These are phyloP conservation scores for Penicillium sp. DNA, from an alignment of 2,329 filamentous ascomycete species.

Conservation along the genomic window DNA sequence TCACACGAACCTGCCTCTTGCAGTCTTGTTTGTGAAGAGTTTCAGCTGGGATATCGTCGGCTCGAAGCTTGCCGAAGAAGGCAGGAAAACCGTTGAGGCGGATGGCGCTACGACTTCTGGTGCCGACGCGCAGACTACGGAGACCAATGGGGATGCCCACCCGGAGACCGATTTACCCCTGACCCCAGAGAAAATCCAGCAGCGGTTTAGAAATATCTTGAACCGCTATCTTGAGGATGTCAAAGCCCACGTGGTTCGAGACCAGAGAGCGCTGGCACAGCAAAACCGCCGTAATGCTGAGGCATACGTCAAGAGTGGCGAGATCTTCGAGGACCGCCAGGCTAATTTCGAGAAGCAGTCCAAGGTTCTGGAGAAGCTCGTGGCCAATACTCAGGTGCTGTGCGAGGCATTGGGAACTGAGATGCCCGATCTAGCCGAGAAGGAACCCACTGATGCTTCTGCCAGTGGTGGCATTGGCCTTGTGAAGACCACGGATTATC, in stretches of 20 bases:
- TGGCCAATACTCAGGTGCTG: conserved; percentile 85
- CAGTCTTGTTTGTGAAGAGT: conserved; percentile 92
- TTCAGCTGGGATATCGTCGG: conserved; percentile 96
- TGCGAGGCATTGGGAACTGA: conserved; percentile 85
- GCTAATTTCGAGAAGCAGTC: conserved; percentile 91
- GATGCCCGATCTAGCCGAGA: conserved; percentile 89
- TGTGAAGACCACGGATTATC: conserved; percentile 89
- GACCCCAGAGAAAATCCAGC: conserved; percentile 71
- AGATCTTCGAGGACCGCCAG: conserved; percentile 96
- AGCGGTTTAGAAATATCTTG: conserved; percentile 82
- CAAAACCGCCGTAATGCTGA: conserved; percentile 95
- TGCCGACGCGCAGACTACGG: conserved; percentile 48
- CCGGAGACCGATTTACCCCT: conserved; percentile 67
- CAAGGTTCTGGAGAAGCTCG: conserved; percentile 85
- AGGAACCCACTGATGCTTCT: conserved; percentile 65
- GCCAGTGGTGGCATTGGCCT: conserved; percentile 81
- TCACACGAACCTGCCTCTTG: conserved; percentile 82
- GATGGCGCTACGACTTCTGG: conserved; percentile 62
- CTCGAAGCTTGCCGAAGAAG: conserved; percentile 68
- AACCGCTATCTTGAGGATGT: conserved; percentile 90
- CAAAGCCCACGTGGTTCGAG: conserved; percentile 80
- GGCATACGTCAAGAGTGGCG: conserved; percentile 96
- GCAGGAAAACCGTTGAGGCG: conserved; percentile 79
- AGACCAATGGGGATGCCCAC: conserved; percentile 42
- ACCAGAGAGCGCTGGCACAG: conserved; percentile 81